Conservation (phyloP, 768 basidiomycete species). For the Hericium erinaceus region DNA sequence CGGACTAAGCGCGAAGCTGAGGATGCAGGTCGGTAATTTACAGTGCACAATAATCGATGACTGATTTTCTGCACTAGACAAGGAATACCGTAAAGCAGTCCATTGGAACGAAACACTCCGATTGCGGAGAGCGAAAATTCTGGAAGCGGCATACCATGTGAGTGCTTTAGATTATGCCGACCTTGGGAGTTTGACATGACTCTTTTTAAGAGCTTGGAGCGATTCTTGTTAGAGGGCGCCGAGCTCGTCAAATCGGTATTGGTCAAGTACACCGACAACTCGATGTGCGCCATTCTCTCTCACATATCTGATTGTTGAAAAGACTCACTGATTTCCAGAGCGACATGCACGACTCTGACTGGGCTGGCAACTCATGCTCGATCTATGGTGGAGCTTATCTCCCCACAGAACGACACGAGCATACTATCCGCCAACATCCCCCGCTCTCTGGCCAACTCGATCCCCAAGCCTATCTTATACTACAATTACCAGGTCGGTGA, state of each 20-base stretch:
- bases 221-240: slow-evolving; percentile 68
- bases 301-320: background rate
- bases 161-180: slow-evolving; percentile 12
- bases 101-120: slow-evolving; percentile 91
- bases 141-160: slow-evolving; percentile 76
- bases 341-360: slow-evolving; percentile 67
- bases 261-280: slow-evolving; percentile 69
- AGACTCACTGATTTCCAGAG: slow-evolving; percentile 32
- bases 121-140: slow-evolving; percentile 69
- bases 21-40: slow-evolving; percentile 59
- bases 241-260: slow-evolving; percentile 53
- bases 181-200: background rate
- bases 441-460: slow-evolving; percentile 52
- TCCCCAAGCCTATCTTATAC: slow-evolving; percentile 67
- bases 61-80: slow-evolving; percentile 39
- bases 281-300: slow-evolving; percentile 41
- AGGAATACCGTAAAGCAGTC: slow-evolving; percentile 82
- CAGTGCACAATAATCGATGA: background rate
- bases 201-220: slow-evolving; percentile 59
- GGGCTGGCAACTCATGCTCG: slow-evolving; percentile 63
- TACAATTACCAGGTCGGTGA: slow-evolving; percentile 73
- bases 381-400: slow-evolving; percentile 53
- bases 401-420: slow-evolving; percentile 59
- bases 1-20: slow-evolving; percentile 85
- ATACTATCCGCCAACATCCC: slow-evolving; percentile 47